Evolutionary conservation across 768 basidiomycete genomes (phyloP), one percentile per base, ranked within the genome.

Genomic region (Tulasnella sp.): DNA sequence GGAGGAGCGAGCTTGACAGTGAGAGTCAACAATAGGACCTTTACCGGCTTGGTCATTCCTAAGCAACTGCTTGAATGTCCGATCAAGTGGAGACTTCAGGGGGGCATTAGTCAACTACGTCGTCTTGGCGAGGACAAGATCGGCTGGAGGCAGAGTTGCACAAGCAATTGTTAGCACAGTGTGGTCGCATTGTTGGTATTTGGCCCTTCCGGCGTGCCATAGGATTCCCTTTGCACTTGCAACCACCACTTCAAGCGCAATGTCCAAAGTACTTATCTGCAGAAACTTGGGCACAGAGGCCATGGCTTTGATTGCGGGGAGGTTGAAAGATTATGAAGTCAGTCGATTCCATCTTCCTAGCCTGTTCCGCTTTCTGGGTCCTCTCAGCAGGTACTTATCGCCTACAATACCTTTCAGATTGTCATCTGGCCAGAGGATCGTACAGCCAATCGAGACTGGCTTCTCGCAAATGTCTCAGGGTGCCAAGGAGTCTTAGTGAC

Each of bases 281-380:
- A 88, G 90, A 75, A 84, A 89, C 81, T 85, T 93, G 32, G 91
- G 91, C 2, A 87, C 88, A 23, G 88, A 91, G 81, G 88, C 88
- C 3, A 91, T 92, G 90, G 85, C 88, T 29, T 80, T 90, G 67
- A 83, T 93, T 32, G 81, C 85, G 71, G 84, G 84, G n/a, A 85
- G 86, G 46, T 82, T 84, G 23, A 88, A 90, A 79, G 82, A 91
- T 46, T 89, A 92, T 81, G 91, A 90, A 80, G 40, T 18, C 5
- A 70, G 32, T 16, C 6, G 40, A 18, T 20, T 13, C 23, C n/a
- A 5, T 73, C 15, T 16, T 42, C 32, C n/a, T 29, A 13, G n/a
- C 44, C n/a, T 26, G 26, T 37, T n/a, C 9, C 9, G 0, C 11
- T 6, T 40, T 32, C 35, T 9, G 9, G 23, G 16, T 37, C 26